Evolutionary conservation across 805 yeast genomes (phyloP).

Genomic region (Yamadazyma ubonensis): DNA sequence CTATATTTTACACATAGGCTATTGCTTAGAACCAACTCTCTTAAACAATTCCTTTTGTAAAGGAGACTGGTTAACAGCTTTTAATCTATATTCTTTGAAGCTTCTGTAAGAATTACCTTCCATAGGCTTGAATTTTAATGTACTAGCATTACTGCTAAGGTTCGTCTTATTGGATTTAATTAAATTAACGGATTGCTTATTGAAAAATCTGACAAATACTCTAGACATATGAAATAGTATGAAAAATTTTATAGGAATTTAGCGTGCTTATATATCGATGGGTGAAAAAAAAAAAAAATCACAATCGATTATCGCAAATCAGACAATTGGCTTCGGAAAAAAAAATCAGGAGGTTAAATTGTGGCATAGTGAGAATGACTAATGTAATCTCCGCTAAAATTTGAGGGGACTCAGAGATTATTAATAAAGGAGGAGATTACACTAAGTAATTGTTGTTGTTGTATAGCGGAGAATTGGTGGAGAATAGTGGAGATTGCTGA

Average conservation of each 20-base stretch:
- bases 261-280: slow-evolving; percentile 1
- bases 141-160: slow-evolving; percentile 3
- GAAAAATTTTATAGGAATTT: neutral
- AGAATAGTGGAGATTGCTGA: neutral
- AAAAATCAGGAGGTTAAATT: neutral
- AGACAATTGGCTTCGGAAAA: slow-evolving; percentile 1
- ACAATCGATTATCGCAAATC: slow-evolving; percentile 1
- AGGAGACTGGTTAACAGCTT: slow-evolving; percentile 41
- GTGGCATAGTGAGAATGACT: no score
- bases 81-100: slow-evolving; percentile 45
- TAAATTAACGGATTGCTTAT: slow-evolving; percentile 9
- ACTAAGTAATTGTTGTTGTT: no score
- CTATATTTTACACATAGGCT: neutral
- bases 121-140: slow-evolving; percentile 9
- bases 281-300: slow-evolving; percentile 2
- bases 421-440: neutral
- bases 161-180: slow-evolving; percentile 7
- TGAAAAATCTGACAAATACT: slow-evolving; percentile 8
- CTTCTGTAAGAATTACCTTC: slow-evolving; percentile 31
- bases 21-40: slow-evolving; percentile 4
- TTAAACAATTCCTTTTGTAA: slow-evolving; percentile 20
- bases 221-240: slow-evolving; percentile 1
- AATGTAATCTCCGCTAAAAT: no score
- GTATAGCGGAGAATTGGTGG: neutral
- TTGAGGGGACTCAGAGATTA: neutral